Base-by-base conservation (phyloP, 768 basidiomycete species). In the Boletus reticuloceps region DNA sequence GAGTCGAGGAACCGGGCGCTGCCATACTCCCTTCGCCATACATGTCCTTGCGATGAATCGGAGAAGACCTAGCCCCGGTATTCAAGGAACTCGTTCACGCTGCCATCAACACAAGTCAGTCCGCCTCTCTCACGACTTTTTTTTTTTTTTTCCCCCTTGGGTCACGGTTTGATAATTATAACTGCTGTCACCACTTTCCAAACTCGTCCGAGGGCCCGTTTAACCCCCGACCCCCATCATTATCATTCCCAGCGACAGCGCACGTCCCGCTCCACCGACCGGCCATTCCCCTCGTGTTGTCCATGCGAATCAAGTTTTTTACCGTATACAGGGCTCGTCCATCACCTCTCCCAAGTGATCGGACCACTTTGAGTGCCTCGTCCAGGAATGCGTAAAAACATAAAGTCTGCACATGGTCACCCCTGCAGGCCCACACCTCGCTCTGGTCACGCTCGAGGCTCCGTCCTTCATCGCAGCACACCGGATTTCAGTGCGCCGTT, bases 161-260 rank as follows among this genome's bases (percentile, higher is more conserved):
- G 4, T 14, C 34, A 14, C 34, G 8, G 29, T 36, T 36, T 36
- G 34, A 36, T 36, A 36, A 36, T 36, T 36, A 14, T 36, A 36
- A 37, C 51, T 49, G 1, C 38, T 36, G 39, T 45, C 42, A 27
- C 3, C 29, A 32, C 31, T 54, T 60, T 45, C 58, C 55, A 60
- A 51, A 55, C 60, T 42, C 43, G 59, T 65, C 56, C 47, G 41
- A 47, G 53, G 52, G 9, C 36, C 64, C 57, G 64, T 56, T 60
- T 54, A 56, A 64, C 50, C 59, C 32, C 53, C 64, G 14, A 36
- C 39, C 34, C 37, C 42, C 7, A 39, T 55, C 7, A n/a, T n/a
- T n/a, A n/a, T n/a, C n/a, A 39, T 55, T 65, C 63, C 54, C 62
- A 62, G 49, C 52, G 37, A 19, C 39, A 10, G 13, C 14, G 66